These are phyloP conservation scores for Colletotrichum phormii DNA, from an alignment of 2,329 filamentous ascomycete genomes.

Conservation along the genomic window DNA sequence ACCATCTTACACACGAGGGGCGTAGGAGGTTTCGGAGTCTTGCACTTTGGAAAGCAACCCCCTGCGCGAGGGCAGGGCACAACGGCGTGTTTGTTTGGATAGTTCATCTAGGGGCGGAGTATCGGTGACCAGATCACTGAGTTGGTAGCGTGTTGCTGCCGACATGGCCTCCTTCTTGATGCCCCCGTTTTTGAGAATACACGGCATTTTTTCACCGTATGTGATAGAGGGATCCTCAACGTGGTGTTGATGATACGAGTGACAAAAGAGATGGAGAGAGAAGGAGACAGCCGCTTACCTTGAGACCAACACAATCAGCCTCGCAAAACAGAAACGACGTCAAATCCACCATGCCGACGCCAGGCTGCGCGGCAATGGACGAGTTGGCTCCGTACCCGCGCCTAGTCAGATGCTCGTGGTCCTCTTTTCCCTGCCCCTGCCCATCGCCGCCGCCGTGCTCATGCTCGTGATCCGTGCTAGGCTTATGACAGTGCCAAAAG, in stretches of 20 bases:
- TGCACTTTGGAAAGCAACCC: not conserved
- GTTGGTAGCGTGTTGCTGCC: slow-evolving; percentile 45
- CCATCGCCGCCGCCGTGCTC: slow-evolving; percentile 15
- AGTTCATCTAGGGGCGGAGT: slow-evolving; percentile 73
- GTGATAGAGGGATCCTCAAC: not conserved
- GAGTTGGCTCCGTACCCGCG: slow-evolving; percentile 90
- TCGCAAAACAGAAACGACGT: slow-evolving; percentile 79
- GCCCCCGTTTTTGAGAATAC: slow-evolving; percentile 42
- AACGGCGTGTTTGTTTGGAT: slow-evolving; percentile 38
- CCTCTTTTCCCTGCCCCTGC: slow-evolving; percentile 8
- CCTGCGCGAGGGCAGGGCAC: slow-evolving; percentile 36
- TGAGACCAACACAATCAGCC: slow-evolving; percentile 67
- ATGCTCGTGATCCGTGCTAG: slow-evolving; percentile 65
- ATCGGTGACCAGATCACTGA: slow-evolving; percentile 73
- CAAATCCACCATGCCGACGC: slow-evolving; percentile 84
- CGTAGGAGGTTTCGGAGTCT: slow-evolving; percentile 27
- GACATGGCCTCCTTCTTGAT: slow-evolving; percentile 73
- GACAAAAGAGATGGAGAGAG: slow-evolving; percentile 28
- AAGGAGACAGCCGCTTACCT: slow-evolving; percentile 47
- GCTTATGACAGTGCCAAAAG: slow-evolving; percentile 99
- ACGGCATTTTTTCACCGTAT: not conserved
- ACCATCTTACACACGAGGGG: slow-evolving; percentile 48
- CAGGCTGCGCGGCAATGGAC: slow-evolving; percentile 72
- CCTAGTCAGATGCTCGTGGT: slow-evolving; percentile 62
- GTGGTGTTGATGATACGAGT: slow-evolving; percentile 11